Base-by-base conservation (phyloP, 306 rosid species). In the Macrotyloma uniflorum region DNA sequence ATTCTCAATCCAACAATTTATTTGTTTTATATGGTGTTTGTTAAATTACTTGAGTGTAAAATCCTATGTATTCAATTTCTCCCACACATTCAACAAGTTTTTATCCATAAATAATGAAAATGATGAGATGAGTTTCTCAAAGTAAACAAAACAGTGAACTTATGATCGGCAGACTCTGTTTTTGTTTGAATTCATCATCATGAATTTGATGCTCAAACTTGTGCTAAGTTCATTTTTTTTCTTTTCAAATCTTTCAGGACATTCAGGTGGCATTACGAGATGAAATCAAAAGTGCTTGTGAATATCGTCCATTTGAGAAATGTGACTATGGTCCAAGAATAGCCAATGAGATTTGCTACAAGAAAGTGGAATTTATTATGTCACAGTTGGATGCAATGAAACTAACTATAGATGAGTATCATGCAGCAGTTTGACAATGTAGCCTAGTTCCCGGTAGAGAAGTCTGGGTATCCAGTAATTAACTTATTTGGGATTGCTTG, bases 231-330 rank as follows among this genome's bases (percentile, higher is more conserved):
- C 24, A 23, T 15, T 10, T 23, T 20, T n/a, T 47, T 64, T 57
- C 13, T 24, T 15, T 28, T 42, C 19, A 12, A 12, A 20, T 24
- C 24, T 71, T 76, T 40, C 73, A 94, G 97, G 98, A 95, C 77
- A 92, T 95, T 79, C 98, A 94, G 78, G 90, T 92, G 68, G 89
- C 96, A 0, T 71, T 94, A 82, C 94, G 95, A 66, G 95, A 89
- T 83, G 97, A 95, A 79, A 95, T 95, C 82, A 91, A 92, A 85
- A 88, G 97, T 80, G 97, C 97, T 2, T 94, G 97, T 50, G 98
- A 92, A 73, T 90, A 92, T 77, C 97, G 97, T 76, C 97, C 98
- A 19, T 92, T 92, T 83, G 98, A 94, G 91, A 94, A 92, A 80
- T 89, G 98, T 67, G 97, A 92, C 84, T 94, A 92, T 65, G 90